Conservation (phyloP, 768 basidiomycete species). For the Xerocomellus amylosporus region DNA sequence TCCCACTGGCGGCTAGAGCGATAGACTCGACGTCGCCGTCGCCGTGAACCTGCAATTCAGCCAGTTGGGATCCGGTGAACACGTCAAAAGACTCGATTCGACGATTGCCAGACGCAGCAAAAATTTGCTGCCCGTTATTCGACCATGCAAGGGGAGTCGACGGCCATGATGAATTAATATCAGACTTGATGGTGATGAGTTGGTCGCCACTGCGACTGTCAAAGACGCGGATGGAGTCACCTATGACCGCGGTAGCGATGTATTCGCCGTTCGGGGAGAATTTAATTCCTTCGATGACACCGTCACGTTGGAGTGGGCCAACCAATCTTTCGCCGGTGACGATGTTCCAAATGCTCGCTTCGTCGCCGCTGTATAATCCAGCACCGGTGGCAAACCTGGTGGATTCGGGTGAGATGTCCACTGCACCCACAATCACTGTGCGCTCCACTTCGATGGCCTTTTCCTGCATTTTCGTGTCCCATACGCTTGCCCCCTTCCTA, state of each 20-base stretch:
- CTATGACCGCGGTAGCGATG: not conserved
- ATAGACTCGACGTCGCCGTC: too few species aligned
- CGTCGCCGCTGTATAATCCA: not conserved
- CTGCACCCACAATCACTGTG: too few species aligned
- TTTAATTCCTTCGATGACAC: not conserved
- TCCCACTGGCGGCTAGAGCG: too few species aligned
- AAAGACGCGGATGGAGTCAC: not conserved
- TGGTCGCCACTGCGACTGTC: not conserved
- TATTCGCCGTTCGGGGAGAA: not conserved
- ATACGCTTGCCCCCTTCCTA: too few species aligned
- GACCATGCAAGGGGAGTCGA: not conserved
- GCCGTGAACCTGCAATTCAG: not conserved
- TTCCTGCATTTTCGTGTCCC: too few species aligned
- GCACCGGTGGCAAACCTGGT: too few species aligned
- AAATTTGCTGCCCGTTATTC: not conserved
- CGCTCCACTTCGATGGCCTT: too few species aligned
- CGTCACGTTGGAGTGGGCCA: not conserved
- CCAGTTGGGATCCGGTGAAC: not conserved
- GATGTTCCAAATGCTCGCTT: not conserved
- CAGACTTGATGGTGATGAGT: not conserved
- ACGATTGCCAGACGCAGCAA: not conserved
- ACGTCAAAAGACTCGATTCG: not conserved
- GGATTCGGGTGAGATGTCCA: too few species aligned
- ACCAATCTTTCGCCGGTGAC: not conserved
- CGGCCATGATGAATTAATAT: too few species aligned